These are phyloP conservation scores for Xylaria nigripes DNA, from an alignment of 495 filamentous ascomycete genomes.

Conservation along the genomic window DNA sequence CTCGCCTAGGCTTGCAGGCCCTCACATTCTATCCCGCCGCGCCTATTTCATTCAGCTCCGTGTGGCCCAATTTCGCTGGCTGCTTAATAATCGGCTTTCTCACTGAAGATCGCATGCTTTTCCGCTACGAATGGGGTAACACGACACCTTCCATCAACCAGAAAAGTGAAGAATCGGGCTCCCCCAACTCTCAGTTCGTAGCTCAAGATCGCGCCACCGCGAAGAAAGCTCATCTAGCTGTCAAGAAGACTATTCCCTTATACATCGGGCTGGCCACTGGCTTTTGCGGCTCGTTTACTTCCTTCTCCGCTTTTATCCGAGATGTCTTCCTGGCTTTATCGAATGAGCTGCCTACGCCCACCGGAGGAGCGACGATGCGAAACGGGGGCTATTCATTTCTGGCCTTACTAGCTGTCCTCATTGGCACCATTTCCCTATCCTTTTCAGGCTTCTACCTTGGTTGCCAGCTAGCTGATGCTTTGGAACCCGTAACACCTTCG, in stretches of 20 bases:
- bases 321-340: conserved; percentile 78
- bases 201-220: conserved; percentile 29
- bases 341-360: conserved; percentile 49
- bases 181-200: conserved; percentile 10
- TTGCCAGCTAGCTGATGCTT: conserved; percentile 66
- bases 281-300: conserved; percentile 89
- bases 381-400: conserved; percentile 77
- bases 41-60: conserved; percentile 60
- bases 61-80: conserved; percentile 92
- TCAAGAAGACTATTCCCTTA: conserved; percentile 78
- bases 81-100: conserved; percentile 81
- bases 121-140: conserved; percentile 38
- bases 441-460: conserved; percentile 62
- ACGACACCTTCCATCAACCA: conserved; percentile 19
- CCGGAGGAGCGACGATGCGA: conserved; percentile 28
- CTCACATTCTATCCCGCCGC: conserved; percentile 74
- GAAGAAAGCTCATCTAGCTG: conserved; percentile 45
- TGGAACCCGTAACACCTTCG: conserved; percentile 46
- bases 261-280: conserved; percentile 90
- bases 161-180: conserved; percentile 29
- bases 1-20: conserved; percentile 72
- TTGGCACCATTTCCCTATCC: conserved; percentile 60
- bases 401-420: conserved; percentile 62
- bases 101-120: conserved; percentile 67
- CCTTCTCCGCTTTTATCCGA: conserved; percentile 83